Evolutionary conservation across 179 eudicot species (phyloP), one percentile per base, ranked within the genome.

Genomic region (Vitellaria paradoxa): DNA sequence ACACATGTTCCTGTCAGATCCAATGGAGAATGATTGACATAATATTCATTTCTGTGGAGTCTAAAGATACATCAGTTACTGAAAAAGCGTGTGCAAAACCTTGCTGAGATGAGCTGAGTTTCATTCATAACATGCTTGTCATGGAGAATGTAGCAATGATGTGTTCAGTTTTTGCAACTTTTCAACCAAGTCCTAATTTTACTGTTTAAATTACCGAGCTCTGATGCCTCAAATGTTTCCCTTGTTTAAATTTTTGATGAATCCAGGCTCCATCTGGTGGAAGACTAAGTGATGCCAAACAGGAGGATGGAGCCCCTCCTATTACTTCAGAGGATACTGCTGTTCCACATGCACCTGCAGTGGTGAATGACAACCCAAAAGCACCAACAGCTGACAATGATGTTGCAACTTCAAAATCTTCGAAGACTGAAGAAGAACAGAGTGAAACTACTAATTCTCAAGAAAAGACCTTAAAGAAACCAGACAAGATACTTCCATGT

Each of bases 401-500:
- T 50, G 70, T 65, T 60, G 66, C 65, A 60, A 7, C 80, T 37
- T 68, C 70, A 56, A 81, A 82, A 68, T 5, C 64, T 50, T 55
- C 77, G 37, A 79, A 81, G 46, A 26, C 79, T 10, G 88, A 79
- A 49, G 88, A 82, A 26, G 86, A 79, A 69, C 82, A 81, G 18
- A 72, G 65, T 12, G 89, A 84, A 46, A 76, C 78, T 21, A 65
- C 55, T 65, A 80, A 76, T 76, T 78, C 85, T 49, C 83, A 87
- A 30, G 90, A 88, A 75, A 88, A 88, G 69, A 78, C 86, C 65
- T 82, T 80, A 0, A 90, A 85, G 83, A 90, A 90, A 68, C 92
- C 94, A 1, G 92, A 87, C 81, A 88, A 87, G 77, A 80, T 88
- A 67, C 82, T 88, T 63, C 94, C 92, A 9, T 90, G 94, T 76